Evolutionary conservation across 2,329 filamentous ascomycete genomes (phyloP).

Genomic region (Aspergillus brunneoviolaceus): DNA sequence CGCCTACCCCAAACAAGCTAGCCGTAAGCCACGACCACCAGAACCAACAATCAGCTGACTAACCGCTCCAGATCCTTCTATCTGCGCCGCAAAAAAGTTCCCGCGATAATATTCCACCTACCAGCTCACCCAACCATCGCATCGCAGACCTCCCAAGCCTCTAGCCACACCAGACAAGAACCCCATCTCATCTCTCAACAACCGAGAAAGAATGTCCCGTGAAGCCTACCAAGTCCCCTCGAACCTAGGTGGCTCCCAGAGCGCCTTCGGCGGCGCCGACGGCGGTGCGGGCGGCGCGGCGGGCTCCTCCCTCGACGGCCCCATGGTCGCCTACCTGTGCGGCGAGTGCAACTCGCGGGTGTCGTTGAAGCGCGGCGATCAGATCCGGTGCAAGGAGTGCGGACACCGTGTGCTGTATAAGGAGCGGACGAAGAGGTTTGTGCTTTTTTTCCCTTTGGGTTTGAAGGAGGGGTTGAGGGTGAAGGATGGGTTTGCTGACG

Average conservation of each 20-base stretch:
- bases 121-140: neutral
- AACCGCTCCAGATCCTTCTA: neutral
- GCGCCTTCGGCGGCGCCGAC: slow-evolving; percentile 4
- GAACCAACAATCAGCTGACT: neutral
- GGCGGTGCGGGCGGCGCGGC: slow-evolving; percentile 31
- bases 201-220: slow-evolving; percentile 55
- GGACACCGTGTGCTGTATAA: slow-evolving; percentile 96
- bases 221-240: slow-evolving; percentile 76
- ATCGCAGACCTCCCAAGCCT: neutral
- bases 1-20: neutral
- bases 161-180: no score
- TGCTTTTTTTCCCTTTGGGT: slow-evolving; percentile 18
- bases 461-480: no score
- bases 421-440: slow-evolving; percentile 93
- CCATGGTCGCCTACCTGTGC: slow-evolving; percentile 69
- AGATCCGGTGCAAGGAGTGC: slow-evolving; percentile 86
- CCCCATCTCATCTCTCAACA: no score
- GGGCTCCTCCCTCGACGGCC: slow-evolving; percentile 48
- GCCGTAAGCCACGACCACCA: neutral
- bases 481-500: slow-evolving; percentile 1
- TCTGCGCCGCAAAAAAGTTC: neutral
- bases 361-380: slow-evolving; percentile 71
- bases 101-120: slow-evolving; percentile 3
- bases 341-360: slow-evolving; percentile 83
- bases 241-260: slow-evolving; percentile 1